Conservation (phyloP, 306 rosid genomes). For the Spatholobus suberectus region DNA sequence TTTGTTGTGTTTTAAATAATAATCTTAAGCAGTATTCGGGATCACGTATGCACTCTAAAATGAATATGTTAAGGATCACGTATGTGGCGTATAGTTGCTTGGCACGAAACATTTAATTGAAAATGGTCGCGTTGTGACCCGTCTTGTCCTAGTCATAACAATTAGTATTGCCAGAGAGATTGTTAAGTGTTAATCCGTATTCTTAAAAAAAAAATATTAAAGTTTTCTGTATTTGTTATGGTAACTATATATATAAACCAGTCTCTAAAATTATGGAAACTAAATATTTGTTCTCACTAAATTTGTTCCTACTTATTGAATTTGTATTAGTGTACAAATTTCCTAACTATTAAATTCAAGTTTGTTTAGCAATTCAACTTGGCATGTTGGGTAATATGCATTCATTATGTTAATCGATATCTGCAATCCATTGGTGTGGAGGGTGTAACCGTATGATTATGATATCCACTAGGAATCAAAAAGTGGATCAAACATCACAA, state of each 20-base stretch:
- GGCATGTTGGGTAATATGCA: background rate
- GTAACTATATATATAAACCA: no score
- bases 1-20: background rate
- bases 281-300: no score
- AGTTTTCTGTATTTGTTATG: no score
- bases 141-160: background rate
- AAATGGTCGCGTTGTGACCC: background rate
- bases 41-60: background rate
- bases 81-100: background rate
- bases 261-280: no score
- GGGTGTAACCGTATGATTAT: background rate
- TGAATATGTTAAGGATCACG: background rate
- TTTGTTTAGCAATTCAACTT: background rate
- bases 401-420: background rate
- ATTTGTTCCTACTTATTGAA: no score
- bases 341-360: background rate
- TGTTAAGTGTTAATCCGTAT: background rate
- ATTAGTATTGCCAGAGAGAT: background rate
- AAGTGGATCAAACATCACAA: background rate
- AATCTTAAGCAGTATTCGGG: background rate
- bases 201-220: no score
- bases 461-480: background rate
- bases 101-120: background rate
- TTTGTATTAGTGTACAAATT: no score
- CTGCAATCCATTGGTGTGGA: background rate